Base-by-base conservation (phyloP, 2,329 filamentous ascomycete genomes). In the Myriosclerotinia scirpicola region DNA sequence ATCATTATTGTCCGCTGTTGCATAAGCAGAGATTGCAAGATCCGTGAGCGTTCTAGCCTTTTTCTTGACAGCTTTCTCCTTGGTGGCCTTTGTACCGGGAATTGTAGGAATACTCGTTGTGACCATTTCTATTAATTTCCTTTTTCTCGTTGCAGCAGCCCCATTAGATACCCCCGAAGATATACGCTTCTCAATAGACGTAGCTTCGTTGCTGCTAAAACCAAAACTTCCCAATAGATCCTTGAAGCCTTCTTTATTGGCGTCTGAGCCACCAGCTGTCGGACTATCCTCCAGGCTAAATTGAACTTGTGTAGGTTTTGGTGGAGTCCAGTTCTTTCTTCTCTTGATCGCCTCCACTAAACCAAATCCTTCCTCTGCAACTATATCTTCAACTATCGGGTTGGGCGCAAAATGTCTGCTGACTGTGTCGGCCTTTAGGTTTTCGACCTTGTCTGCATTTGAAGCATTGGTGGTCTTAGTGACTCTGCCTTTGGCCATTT, bases 21-120 rank as follows among this genome's bases (percentile, higher is more conserved):
- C 75, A 74, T 93, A 95, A 5, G 87, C 86, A 15, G 90, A 88
- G 1, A 88, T 94, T 14, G 91, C 90, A 60, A 91, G 79, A 52
- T 87, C 90, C 0, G 92, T 96, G 66, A 96, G 88, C 0, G 92
- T 96, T 52, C 86, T 87, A 0, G 87, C 79, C 76, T 90, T 93
- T 78, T 90, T 92, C 76, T 86, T 87, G n/a, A 42, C 40, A 36
- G 60, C 42, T 14, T 64, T 67, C 5, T 67, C 60, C 44, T 67
- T 67, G 11, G 50, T 15, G 5, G 20, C 38, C 17, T 42, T 38
- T 48, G 54, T 54, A 3, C 7, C 17, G 30, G 7, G 12, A n/a
- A 3, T 40, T 46, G 36, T 53, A 7, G 71, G 58, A 52, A 69
- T 69, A 65, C 71, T 78, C 71, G 77, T 76, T 0, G 79, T 76